phyloP scores from a whole-genome alignment of 805 yeast species.

The Ogataea pilisensis region DNA sequence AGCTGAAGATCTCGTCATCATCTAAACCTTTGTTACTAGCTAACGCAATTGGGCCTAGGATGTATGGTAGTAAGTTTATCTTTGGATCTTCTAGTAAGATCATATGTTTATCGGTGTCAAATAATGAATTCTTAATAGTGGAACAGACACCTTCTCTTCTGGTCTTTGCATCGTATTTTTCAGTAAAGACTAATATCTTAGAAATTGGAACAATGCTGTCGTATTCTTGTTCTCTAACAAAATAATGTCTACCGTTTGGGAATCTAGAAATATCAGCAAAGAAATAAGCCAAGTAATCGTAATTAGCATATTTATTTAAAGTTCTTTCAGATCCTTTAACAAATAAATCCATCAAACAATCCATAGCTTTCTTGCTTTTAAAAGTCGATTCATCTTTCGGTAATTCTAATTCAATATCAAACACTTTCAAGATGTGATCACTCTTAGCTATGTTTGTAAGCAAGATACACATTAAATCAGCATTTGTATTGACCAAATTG shows the following conservation, averaged over 20 bases:
- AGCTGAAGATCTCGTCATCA: slow-evolving; percentile 77
- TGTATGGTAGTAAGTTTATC: slow-evolving; percentile 75
- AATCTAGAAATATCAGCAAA: slow-evolving; percentile 88
- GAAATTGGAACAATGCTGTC: slow-evolving; percentile 76
- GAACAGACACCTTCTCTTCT: slow-evolving; percentile 93
- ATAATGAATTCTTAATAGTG: slow-evolving; percentile 83
- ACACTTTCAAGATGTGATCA: slow-evolving; percentile 53
- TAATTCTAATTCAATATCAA: slow-evolving; percentile 35
- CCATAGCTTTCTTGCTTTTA: slow-evolving; percentile 57
- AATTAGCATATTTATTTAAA: slow-evolving; percentile 68
- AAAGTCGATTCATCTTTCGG: slow-evolving; percentile 42
- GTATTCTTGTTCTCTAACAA: slow-evolving; percentile 65
- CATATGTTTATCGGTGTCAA: slow-evolving; percentile 69
- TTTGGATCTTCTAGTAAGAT: slow-evolving; percentile 53
- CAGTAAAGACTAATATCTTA: slow-evolving; percentile 80
- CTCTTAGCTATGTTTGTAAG: slow-evolving; percentile 83
- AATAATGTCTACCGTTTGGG: slow-evolving; percentile 68
- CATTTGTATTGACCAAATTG: slow-evolving; percentile 55
- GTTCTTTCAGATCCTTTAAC: slow-evolving; percentile 77
- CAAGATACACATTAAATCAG: slow-evolving; percentile 80
- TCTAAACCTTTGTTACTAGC: slow-evolving; percentile 55
- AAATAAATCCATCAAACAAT: slow-evolving; percentile 82
- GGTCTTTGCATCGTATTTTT: slow-evolving; percentile 67
- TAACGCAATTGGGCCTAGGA: slow-evolving; percentile 75
- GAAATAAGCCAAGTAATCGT: slow-evolving; percentile 79